phyloP scores from a whole-genome alignment of 2,329 filamentous ascomycete genomes.

The Onygenales sp. region DNA sequence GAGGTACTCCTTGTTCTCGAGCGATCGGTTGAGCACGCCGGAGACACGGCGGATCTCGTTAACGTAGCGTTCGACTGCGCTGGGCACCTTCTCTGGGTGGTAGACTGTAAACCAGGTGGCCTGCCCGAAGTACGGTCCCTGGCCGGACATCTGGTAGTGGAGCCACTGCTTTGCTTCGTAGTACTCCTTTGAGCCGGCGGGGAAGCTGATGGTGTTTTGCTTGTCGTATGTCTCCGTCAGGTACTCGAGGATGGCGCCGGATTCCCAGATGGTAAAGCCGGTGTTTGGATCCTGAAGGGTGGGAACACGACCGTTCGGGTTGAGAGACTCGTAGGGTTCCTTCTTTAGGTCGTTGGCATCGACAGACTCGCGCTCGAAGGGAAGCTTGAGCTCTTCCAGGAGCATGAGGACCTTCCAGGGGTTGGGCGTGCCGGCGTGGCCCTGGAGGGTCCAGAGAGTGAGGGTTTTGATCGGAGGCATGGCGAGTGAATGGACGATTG shows the following conservation, averaged over 20 bases:
- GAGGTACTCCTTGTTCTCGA: conserved; percentile 29
- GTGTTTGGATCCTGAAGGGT: conserved; percentile 31
- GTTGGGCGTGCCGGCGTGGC: conserved; percentile 1
- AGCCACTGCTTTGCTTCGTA: conserved; percentile 32
- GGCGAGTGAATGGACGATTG: not conserved
- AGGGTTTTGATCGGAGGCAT: not conserved
- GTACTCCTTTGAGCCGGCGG: conserved; percentile 20
- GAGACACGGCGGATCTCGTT: conserved; percentile 31
- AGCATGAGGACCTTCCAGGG: not conserved
- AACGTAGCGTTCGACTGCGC: conserved; percentile 31
- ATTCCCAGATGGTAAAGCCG: conserved; percentile 29
- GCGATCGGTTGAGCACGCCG: conserved; percentile 31
- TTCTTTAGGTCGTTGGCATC: not conserved
- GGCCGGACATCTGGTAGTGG: conserved; percentile 31
- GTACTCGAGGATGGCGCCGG: conserved; percentile 31
- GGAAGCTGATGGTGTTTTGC: conserved; percentile 26
- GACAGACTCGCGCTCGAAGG: not conserved
- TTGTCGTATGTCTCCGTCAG: conserved; percentile 33
- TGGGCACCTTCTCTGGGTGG: conserved; percentile 29
- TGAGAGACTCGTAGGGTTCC: conserved; percentile 17
- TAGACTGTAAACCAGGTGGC: conserved; percentile 26
- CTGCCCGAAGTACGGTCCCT: conserved; percentile 32
- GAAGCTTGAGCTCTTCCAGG: not conserved
- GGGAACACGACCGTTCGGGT: conserved; percentile 36
- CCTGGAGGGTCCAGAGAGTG: conserved; percentile 1